Percentiles rank a stretch among this genome's conserved stretches.
These are phyloP conservation scores for Fusarium marasasianum DNA, from an alignment of 2,329 filamentous ascomycete genomes.

Conservation along the genomic window DNA sequence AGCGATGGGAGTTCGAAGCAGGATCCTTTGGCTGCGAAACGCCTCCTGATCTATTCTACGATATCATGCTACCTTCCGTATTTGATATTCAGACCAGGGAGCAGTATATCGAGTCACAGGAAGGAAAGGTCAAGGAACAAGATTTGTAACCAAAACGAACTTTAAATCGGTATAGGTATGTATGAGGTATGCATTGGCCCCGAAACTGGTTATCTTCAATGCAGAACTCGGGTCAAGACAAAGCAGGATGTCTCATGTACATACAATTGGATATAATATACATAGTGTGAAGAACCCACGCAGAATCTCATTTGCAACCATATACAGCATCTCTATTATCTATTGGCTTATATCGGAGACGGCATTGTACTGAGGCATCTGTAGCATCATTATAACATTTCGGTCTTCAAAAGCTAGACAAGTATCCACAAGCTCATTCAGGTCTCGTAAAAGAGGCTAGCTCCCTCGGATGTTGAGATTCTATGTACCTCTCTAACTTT, in stretches of 20 bases:
- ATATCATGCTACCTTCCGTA: not conserved
- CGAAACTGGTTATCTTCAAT: not conserved
- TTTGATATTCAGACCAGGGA: not conserved
- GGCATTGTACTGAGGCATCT: not conserved
- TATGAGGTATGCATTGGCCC: not conserved
- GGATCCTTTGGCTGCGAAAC: fast-evolving
- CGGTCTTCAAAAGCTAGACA: not conserved
- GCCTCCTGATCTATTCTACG: not conserved
- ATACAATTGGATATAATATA: not conserved
- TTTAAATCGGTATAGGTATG: not conserved
- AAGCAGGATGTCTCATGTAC: not conserved
- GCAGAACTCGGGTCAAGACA: not conserved
- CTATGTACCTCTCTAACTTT: too few relatives aligned
- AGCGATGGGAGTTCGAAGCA: too few relatives aligned
- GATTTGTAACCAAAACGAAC: too few relatives aligned
- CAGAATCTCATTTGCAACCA: not conserved
- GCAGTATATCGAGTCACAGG: not conserved
- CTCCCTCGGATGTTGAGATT: too few relatives aligned
- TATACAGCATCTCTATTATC: not conserved
- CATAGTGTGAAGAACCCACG: not conserved
- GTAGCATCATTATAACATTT: not conserved
- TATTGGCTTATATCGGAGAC: not conserved
- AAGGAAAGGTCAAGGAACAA: not conserved
- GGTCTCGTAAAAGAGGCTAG: too few relatives aligned
- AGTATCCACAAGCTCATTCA: not conserved